Evolutionary conservation across 768 basidiomycete species (phyloP).

Genomic region (Russula virescens): DNA sequence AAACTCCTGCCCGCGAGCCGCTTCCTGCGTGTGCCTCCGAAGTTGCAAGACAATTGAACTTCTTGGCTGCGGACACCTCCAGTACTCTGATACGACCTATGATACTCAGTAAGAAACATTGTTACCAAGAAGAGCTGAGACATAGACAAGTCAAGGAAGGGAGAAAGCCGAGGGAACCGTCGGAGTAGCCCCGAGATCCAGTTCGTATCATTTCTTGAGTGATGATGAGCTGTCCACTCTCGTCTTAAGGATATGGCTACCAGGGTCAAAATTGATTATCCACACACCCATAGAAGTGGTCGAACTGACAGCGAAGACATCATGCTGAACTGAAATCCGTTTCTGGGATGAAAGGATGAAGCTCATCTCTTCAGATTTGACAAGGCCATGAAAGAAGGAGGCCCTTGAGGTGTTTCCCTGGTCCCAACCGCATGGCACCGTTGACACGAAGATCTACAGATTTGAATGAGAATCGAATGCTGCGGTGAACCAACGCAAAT

Average conservation of each 20-base stretch:
- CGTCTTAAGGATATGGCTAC: neutral
- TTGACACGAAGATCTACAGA: slow-evolving; percentile 61
- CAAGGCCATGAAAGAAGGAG: slow-evolving; percentile 68
- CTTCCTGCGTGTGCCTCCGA: slow-evolving; percentile 85
- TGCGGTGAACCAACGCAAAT: neutral
- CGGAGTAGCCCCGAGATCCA: slow-evolving; percentile 75
- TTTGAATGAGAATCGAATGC: slow-evolving; percentile 23
- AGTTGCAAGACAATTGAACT: slow-evolving; percentile 82
- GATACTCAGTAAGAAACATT: slow-evolving; percentile 27
- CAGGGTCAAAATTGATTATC: neutral
- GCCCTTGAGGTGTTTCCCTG: slow-evolving; percentile 82
- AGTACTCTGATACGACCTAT: slow-evolving; percentile 55
- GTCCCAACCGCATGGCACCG: slow-evolving; percentile 96
- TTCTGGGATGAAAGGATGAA: neutral
- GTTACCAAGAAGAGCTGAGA: slow-evolving; percentile 52
- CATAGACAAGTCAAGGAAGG: neutral
- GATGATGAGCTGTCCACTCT: slow-evolving; percentile 28
- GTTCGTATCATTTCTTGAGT: slow-evolving; percentile 39
- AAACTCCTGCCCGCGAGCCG: slow-evolving; percentile 80
- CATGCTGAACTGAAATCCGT: neutral
- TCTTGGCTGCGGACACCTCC: slow-evolving; percentile 68
- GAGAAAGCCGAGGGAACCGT: slow-evolving; percentile 44
- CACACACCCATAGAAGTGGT: slow-evolving; percentile 78
- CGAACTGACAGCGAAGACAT: slow-evolving; percentile 40
- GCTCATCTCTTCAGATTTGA: slow-evolving; percentile 62